phyloP scores from a whole-genome alignment of 2,329 filamentous ascomycete genomes.

The Diaporthe sp. region DNA sequence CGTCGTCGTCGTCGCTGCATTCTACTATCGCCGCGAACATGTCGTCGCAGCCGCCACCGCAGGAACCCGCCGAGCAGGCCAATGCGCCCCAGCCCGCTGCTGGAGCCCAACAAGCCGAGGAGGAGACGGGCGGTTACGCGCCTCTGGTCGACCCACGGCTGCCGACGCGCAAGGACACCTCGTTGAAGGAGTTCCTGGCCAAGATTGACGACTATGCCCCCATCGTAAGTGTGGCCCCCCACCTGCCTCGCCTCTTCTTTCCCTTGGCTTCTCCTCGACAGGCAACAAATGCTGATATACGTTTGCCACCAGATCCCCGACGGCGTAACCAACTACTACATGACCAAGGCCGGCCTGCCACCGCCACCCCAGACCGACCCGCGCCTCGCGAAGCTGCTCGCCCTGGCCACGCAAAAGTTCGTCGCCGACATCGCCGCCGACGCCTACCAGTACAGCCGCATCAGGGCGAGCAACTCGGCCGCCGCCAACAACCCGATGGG shows the following conservation, averaged over 20 bases:
- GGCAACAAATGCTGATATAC: background rate
- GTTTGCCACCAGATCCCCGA: slow-evolving; percentile 82
- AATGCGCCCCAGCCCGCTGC: slow-evolving; percentile 40
- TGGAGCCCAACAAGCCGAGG: slow-evolving; percentile 28
- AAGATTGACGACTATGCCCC: slow-evolving; percentile 99
- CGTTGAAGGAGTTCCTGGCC: slow-evolving; percentile 88
- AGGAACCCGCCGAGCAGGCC: slow-evolving; percentile 44
- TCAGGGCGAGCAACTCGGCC: slow-evolving; percentile 89
- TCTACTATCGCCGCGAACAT: slow-evolving; percentile 37
- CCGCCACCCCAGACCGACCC: slow-evolving; percentile 92
- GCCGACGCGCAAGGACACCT: slow-evolving; percentile 90
- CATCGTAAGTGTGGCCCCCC: slow-evolving; percentile 75
- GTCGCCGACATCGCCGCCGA: slow-evolving; percentile 97
- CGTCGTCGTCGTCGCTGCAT: slow-evolving; percentile 17
- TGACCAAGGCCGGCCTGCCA: slow-evolving; percentile 94
- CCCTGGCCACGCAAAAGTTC: slow-evolving; percentile 99
- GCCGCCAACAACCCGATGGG: slow-evolving; percentile 94
- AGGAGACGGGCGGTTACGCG: slow-evolving; percentile 32
- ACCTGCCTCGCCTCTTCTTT: background rate
- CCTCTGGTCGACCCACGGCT: slow-evolving; percentile 59
- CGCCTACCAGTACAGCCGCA: slow-evolving; percentile 97
- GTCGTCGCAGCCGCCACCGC: slow-evolving; percentile 42
- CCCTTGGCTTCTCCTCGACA: background rate
- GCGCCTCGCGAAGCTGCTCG: slow-evolving; percentile 91
- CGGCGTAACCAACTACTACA: slow-evolving; percentile 97